Percentiles rank a stretch among this genome's conserved stretches.
These are phyloP conservation scores for Fraxinus dipetala DNA, from an alignment of 305 asterid species.

Conservation along the genomic window DNA sequence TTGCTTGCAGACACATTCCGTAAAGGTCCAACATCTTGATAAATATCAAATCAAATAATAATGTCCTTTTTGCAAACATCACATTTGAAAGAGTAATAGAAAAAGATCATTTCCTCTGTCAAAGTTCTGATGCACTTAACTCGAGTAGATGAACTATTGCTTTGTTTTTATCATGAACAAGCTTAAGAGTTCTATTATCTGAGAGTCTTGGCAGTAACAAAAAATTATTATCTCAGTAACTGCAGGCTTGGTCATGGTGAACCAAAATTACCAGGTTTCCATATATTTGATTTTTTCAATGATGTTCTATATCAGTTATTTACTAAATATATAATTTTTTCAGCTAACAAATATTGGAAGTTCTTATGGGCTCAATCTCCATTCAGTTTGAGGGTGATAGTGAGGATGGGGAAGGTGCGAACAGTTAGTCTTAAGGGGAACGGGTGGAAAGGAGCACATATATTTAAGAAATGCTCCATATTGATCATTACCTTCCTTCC, in stretches of 20 bases:
- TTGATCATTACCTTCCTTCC: background rate
- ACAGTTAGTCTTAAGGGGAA: background rate
- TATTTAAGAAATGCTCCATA: background rate
- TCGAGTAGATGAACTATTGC: background rate
- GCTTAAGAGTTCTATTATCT: background rate
- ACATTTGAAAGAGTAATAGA: background rate
- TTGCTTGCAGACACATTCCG: background rate
- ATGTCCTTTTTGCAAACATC: background rate
- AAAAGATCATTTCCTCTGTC: background rate
- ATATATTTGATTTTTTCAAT: background rate
- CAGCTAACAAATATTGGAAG: background rate
- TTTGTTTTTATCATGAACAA: background rate
- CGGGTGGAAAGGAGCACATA: background rate
- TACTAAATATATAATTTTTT: background rate
- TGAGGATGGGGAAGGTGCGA: background rate
- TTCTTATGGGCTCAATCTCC: background rate
- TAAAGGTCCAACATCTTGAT: background rate
- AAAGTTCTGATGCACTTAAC: background rate
- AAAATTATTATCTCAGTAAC: background rate
- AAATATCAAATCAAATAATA: background rate
- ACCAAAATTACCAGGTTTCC: background rate
- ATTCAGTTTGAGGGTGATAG: background rate
- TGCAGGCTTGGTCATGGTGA: background rate
- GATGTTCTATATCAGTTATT: background rate
- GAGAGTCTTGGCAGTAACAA: background rate